Conservation (phyloP, 192 early-diverging fungal species). For the Gigaspora rosea region DNA sequence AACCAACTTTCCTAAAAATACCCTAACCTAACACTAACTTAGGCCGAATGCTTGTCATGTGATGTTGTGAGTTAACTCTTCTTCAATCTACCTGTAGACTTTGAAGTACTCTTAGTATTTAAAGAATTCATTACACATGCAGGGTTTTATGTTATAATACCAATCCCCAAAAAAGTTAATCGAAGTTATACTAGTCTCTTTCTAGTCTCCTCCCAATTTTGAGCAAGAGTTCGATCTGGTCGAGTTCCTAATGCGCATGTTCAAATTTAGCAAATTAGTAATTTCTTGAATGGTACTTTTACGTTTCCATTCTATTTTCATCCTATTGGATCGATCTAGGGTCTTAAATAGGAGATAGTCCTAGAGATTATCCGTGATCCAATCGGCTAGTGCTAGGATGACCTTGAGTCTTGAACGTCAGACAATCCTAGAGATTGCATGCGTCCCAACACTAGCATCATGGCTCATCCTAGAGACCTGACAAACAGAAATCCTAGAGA, state of each 20-base stretch:
- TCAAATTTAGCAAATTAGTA: slow-evolving; percentile 20
- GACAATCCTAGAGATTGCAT: slow-evolving; percentile 21
- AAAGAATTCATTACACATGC: too few relatives aligned
- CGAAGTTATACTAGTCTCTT: too few relatives aligned
- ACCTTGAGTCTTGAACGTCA: slow-evolving; percentile 33
- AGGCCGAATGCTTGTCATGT: too few relatives aligned
- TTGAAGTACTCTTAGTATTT: too few relatives aligned
- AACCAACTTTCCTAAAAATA: too few relatives aligned
- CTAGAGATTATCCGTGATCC: slow-evolving; percentile 28
- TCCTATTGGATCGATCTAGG: slow-evolving; percentile 20
- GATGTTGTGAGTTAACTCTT: too few relatives aligned
- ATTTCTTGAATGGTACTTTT: slow-evolving; percentile 9
- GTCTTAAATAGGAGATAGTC: slow-evolving; percentile 28
- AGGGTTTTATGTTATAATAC: too few relatives aligned
- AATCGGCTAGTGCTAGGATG: slow-evolving; percentile 27
- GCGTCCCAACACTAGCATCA: slow-evolving; percentile 30
- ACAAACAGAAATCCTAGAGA: slow-evolving; percentile 28
- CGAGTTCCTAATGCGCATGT: not conserved
- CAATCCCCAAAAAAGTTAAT: too few relatives aligned
- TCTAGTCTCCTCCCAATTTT: too few relatives aligned
- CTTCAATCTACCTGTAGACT: too few relatives aligned
- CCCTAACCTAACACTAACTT: too few relatives aligned
- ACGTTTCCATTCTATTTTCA: slow-evolving; percentile 17
- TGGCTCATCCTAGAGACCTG: slow-evolving; percentile 33
- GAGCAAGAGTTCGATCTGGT: too few relatives aligned